Base-by-base conservation (phyloP, 2,329 filamentous ascomycete species). In the Bipolaris zeicola region DNA sequence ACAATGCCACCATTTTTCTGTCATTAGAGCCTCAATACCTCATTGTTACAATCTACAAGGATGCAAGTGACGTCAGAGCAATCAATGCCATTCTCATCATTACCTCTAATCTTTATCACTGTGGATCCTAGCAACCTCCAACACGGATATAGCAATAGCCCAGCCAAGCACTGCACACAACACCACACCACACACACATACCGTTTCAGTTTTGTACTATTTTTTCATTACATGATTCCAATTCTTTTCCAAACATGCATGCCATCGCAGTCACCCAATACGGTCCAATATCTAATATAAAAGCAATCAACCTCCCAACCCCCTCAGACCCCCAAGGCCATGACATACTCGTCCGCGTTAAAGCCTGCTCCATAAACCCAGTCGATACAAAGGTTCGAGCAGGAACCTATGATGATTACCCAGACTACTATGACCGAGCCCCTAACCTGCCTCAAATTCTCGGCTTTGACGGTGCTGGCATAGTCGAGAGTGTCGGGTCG, bases 321-420 rank as follows among this genome's bases (percentile, higher is more conserved):
- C 48, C 52, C 5, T 8, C 52, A 8, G 13, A 34, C 8, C 52
- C 52, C 0, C 41, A 52, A 34, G 47, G 52, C n/a, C 28, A 52
- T 14, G 48, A 55, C 36, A 41, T 55, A 4, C 34, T 52, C 36
- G 53, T 55, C 28, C 48, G 36, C 42, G 6, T 55, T 6, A 39
- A 46, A 16, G 53, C 53, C 34, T 55, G 53, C 28, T 55, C 53
- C 3, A 8, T 55, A 11, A 55, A 55, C 16, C 53, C 53, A 8
- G 48, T 55, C 20, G 53, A 55, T 28, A 55, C 53, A 3, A 55
- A 55, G 34, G 53, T 42, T 3, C 53, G 53, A 33, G 53, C 53
- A 24, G 53, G 53, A 6, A 42, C 20, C 18, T 55, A 55, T 28
- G 53, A 55, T n/a, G 53, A 55, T 28, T 55, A 55, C 22, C 53